A percentile compares a stretch with the other conserved stretches of the same genome.
Conservation (phyloP, 1,284 basidiomycete species). For the Stereum hirsutum region DNA sequence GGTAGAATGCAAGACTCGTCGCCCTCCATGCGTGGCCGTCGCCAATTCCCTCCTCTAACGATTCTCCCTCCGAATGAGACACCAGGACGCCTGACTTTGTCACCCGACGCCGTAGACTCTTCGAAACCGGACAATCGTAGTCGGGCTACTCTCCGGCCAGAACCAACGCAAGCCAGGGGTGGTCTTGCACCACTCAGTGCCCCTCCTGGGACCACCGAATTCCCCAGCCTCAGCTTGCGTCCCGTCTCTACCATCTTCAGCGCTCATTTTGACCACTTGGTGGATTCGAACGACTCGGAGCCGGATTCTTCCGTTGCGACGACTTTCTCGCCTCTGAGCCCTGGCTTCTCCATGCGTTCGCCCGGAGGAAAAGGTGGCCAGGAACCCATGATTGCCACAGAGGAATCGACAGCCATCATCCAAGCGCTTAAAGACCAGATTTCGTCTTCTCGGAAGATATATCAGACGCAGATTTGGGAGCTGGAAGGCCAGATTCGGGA, state of each 20-base stretch:
- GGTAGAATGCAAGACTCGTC: not conserved
- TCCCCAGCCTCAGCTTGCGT: slow-evolving; percentile 58
- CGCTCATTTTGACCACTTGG: slow-evolving; percentile 56
- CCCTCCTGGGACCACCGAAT: slow-evolving; percentile 51
- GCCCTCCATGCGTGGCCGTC: not conserved
- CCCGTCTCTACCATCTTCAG: slow-evolving; percentile 73
- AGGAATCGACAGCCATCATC: slow-evolving; percentile 36
- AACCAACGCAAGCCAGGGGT: slow-evolving; percentile 15
- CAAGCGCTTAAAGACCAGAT: slow-evolving; percentile 57
- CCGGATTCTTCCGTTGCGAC: slow-evolving; percentile 35
- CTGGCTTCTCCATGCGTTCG: slow-evolving; percentile 24
- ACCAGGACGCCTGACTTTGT: slow-evolving; percentile 7
- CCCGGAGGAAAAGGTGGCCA: slow-evolving; percentile 23
- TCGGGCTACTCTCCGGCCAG: slow-evolving; percentile 1
- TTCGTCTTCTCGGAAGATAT: slow-evolving; percentile 43
- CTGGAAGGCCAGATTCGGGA: slow-evolving; percentile 66
- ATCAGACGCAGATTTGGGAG: slow-evolving; percentile 67
- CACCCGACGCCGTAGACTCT: not conserved
- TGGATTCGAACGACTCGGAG: slow-evolving; percentile 27
- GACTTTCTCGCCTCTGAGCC: slow-evolving; percentile 44
- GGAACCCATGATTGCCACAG: slow-evolving; percentile 17
- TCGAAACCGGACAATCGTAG: slow-evolving; percentile 2
- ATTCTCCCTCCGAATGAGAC: slow-evolving; percentile 8
- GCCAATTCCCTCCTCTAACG: slow-evolving; percentile 5
- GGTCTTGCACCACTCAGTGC: slow-evolving; percentile 50